Evolutionary conservation across 2,329 filamentous ascomycete species (phyloP).

Genomic region (Metarhizium album): DNA sequence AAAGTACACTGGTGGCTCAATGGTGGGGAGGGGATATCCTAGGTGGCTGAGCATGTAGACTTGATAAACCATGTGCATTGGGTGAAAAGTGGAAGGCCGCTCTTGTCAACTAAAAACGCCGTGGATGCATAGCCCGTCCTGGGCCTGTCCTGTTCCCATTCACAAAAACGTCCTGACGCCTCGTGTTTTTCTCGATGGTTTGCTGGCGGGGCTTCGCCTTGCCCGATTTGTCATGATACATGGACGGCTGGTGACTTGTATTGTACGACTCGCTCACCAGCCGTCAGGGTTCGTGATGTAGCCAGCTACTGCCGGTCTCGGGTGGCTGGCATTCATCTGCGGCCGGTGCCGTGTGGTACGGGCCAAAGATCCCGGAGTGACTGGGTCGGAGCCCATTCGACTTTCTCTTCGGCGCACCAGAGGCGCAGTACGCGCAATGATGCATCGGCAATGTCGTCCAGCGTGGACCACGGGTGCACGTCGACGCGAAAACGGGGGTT

Average conservation of each 20-base stretch:
- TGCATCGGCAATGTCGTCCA: conserved; percentile 31
- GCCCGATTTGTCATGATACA: conserved; percentile 1
- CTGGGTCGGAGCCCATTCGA: conserved; percentile 35
- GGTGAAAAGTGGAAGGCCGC: no score
- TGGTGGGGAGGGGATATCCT: not conserved
- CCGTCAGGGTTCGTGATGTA: not conserved
- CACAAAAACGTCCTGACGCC: not conserved
- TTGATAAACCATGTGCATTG: no score
- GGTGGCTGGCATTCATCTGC: no score
- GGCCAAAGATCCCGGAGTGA: conserved; percentile 15
- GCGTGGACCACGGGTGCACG: conserved; percentile 29
- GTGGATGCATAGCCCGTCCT: not conserved
- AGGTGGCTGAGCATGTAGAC: no score
- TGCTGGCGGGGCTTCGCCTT: not conserved
- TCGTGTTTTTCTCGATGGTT: not conserved
- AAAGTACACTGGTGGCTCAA: not conserved
- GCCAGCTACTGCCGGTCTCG: not conserved
- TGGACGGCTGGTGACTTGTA: not conserved
- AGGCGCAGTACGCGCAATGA: conserved; percentile 29
- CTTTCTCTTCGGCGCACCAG: conserved; percentile 33
- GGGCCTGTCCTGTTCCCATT: not conserved
- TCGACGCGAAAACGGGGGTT: conserved; percentile 19
- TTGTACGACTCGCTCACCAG: not conserved
- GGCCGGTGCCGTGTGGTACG: conserved; percentile 1
- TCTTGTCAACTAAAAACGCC: not conserved